Conservation (phyloP, 352 stramenopile species). For the Phytophthora tentaculata region DNA sequence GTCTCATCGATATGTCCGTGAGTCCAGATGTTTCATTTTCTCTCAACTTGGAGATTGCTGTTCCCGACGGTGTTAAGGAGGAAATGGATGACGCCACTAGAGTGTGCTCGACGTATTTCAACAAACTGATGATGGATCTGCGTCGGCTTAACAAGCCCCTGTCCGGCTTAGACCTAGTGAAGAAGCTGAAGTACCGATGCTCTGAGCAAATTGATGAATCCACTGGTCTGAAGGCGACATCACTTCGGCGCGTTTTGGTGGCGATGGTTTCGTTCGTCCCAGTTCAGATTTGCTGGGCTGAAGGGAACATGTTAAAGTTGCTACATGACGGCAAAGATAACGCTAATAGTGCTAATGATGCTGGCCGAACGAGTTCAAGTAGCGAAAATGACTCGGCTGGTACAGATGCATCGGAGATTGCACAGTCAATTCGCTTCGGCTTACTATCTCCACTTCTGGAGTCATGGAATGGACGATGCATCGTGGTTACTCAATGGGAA, state of each 20-base stretch:
- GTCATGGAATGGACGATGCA: constrained; percentile 34
- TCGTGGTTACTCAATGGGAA: constrained; percentile 48
- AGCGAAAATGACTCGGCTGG: constrained; percentile 6
- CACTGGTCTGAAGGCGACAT: neutral
- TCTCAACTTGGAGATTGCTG: constrained; percentile 22
- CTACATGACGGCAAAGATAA: constrained; percentile 45
- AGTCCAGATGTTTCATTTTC: constrained; percentile 5
- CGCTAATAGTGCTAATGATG: neutral
- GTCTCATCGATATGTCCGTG: constrained; percentile 28
- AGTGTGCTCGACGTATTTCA: constrained; percentile 32
- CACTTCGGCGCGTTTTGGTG: constrained; percentile 11
- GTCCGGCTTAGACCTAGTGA: constrained; percentile 19
- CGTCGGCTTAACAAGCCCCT: constrained; percentile 43
- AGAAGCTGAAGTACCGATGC: constrained; percentile 15
- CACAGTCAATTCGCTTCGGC: constrained; percentile 43
- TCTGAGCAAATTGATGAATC: constrained; percentile 4
- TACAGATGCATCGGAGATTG: constrained; percentile 52
- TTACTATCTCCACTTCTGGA: constrained; percentile 41
- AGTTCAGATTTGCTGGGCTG: constrained; percentile 72
- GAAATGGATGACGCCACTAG: neutral
- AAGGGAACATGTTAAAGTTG: constrained; percentile 60
- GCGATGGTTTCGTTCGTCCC: constrained; percentile 66
- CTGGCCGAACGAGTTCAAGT: neutral
- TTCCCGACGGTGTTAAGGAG: neutral
- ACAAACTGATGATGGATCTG: constrained; percentile 53